Evolutionary conservation across 169 alveolate species (phyloP).

Genomic region (Toxoplasma gondii): DNA sequence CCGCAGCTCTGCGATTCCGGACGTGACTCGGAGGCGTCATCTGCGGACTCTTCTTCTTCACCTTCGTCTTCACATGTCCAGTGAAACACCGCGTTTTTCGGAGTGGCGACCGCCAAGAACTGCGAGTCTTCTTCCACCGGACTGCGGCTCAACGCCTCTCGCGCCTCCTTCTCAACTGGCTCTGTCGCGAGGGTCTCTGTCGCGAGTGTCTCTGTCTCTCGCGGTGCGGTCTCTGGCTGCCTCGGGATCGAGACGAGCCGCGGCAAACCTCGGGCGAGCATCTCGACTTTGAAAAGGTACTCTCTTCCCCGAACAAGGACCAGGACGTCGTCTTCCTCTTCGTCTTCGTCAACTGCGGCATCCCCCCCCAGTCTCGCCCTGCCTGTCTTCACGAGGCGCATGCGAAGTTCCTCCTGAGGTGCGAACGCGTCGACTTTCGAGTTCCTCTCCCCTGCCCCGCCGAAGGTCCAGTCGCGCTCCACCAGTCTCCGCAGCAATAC

Average conservation of each 20-base stretch:
- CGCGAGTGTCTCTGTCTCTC: background rate
- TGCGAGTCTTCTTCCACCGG: background rate
- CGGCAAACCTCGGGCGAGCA: conserved; percentile 25
- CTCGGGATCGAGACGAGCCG: background rate
- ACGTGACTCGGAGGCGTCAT: background rate
- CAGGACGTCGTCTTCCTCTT: background rate
- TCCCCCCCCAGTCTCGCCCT: background rate
- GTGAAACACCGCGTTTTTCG: conserved; percentile 15
- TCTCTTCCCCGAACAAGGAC: conserved; percentile 41
- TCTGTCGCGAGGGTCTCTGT: background rate
- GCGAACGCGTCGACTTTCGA: background rate
- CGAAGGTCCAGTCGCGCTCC: background rate
- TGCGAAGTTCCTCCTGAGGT: background rate
- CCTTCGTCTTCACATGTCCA: background rate
- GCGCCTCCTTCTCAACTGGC: background rate
- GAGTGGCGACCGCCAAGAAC: background rate
- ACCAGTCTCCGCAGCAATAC: background rate
- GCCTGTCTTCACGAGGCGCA: background rate
- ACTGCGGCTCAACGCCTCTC: background rate
- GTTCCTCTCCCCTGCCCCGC: background rate
- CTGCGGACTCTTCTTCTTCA: background rate
- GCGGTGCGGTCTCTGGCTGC: background rate
- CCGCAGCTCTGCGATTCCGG: background rate
- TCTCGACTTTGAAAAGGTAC: conserved; percentile 47
- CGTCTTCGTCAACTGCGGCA: background rate